Conservation (phyloP, 164 flowering plant genomes). For the Pachysandra terminalis region DNA sequence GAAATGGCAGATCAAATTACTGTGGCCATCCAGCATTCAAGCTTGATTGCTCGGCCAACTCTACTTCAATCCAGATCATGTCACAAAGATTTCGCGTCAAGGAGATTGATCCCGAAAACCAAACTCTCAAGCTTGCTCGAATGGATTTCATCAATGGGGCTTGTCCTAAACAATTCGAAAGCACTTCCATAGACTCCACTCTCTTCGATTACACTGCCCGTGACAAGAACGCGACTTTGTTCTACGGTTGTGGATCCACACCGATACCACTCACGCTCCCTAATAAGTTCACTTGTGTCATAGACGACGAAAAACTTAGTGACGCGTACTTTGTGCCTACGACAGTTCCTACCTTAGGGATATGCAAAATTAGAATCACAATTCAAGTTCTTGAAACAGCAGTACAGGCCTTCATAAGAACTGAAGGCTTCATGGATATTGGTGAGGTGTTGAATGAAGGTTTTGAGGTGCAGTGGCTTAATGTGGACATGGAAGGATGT, state of each 20-base stretch:
- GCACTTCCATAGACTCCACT: not conserved
- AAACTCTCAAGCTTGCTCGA: slow-evolving; percentile 1
- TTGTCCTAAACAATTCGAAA: not conserved
- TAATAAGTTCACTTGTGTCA: not conserved
- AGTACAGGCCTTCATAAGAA: not conserved
- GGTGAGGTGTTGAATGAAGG: slow-evolving; percentile 9
- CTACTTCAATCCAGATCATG: not conserved
- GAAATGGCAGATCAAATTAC: not conserved
- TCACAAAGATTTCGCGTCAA: not conserved
- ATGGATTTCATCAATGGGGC: not conserved
- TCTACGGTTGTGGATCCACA: not conserved
- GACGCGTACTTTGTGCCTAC: not conserved
- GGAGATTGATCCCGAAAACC: not conserved
- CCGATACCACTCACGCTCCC: not conserved
- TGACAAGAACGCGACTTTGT: not conserved
- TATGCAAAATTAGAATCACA: slow-evolving; percentile 11
- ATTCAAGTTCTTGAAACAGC: slow-evolving; percentile 5
- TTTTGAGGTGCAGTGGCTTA: slow-evolving; percentile 17
- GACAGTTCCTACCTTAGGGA: not conserved
- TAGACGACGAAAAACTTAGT: no score
- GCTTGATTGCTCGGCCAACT: slow-evolving; percentile 8
- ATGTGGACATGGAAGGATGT: slow-evolving; percentile 2
- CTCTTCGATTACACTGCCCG: not conserved
- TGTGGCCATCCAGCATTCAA: slow-evolving; percentile 18
- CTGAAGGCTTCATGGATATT: not conserved